Percentiles rank a stretch among this genome's conserved stretches.
Evolutionary conservation across 345 rosid genomes (phyloP).

Genomic region (Populus nigra): DNA sequence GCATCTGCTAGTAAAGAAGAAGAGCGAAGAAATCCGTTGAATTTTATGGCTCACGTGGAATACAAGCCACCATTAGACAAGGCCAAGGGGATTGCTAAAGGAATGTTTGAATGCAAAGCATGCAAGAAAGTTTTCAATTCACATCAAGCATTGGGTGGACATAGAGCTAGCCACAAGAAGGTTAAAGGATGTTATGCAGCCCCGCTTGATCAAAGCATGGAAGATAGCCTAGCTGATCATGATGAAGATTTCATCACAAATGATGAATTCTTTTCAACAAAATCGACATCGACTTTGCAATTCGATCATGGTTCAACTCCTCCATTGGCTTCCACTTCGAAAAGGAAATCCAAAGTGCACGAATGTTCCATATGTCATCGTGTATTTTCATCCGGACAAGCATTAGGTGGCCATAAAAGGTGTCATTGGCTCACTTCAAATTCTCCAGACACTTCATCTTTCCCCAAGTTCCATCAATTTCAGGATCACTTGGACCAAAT

Average conservation of each 20-base stretch:
- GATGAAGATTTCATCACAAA: slow-evolving; percentile 49
- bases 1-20: slow-evolving; percentile 67
- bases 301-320: slow-evolving; percentile 40
- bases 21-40: slow-evolving; percentile 40
- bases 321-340: slow-evolving; percentile 38
- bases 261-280: slow-evolving; percentile 47
- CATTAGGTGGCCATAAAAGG: slow-evolving; percentile 93
- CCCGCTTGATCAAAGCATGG: slow-evolving; percentile 37
- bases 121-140: slow-evolving; percentile 97
- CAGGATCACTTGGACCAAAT: slow-evolving; percentile 52
- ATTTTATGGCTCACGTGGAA: slow-evolving; percentile 37
- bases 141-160: slow-evolving; percentile 98
- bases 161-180: slow-evolving; percentile 98
- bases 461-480: slow-evolving; percentile 51
- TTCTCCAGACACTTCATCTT: slow-evolving; percentile 46
- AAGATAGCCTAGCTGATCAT: slow-evolving; percentile 40
- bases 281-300: slow-evolving; percentile 30
- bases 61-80: slow-evolving; percentile 33
- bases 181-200: slow-evolving; percentile 98
- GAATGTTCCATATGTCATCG: slow-evolving; percentile 94
- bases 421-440: slow-evolving; percentile 96
- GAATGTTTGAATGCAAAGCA: slow-evolving; percentile 86
- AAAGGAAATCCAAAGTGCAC: slow-evolving; percentile 73
- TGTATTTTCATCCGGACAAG: slow-evolving; percentile 90
- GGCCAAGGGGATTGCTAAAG: slow-evolving; percentile 47